These are phyloP conservation scores for Recurvomyces mirabilis DNA, from an alignment of 495 filamentous ascomycete genomes.

Conservation along the genomic window DNA sequence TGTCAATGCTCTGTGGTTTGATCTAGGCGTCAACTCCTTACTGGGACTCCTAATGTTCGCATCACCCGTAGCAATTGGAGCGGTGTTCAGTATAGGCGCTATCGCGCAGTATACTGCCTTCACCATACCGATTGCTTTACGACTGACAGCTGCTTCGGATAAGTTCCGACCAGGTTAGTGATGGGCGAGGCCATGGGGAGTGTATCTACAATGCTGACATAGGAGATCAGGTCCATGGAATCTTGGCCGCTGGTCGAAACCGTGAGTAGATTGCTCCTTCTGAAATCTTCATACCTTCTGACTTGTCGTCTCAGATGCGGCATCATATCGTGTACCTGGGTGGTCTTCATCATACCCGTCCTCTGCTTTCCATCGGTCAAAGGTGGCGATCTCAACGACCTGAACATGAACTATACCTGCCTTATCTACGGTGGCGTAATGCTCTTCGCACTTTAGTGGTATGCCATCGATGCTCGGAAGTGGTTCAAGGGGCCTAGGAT, in stretches of 20 bases:
- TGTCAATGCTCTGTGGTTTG: slow-evolving; percentile 13
- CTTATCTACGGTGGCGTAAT: slow-evolving; percentile 12
- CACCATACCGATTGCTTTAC: slow-evolving; percentile 10
- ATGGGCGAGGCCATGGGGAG: neutral
- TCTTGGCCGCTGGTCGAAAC: slow-evolving; percentile 8
- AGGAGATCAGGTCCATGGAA: slow-evolving; percentile 6
- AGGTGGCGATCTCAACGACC: slow-evolving; percentile 4
- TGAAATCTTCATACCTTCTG: too few species aligned
- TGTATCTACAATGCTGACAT: neutral
- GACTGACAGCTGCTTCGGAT: slow-evolving; percentile 8
- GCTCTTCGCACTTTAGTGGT: slow-evolving; percentile 7
- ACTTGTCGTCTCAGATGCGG: too few species aligned
- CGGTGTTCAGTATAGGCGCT: slow-evolving; percentile 12
- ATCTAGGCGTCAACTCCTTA: slow-evolving; percentile 7
- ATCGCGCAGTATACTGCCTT: slow-evolving; percentile 11
- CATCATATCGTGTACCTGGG: slow-evolving; percentile 9
- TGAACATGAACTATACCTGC: slow-evolving; percentile 14
- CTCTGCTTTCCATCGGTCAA: slow-evolving; percentile 7
- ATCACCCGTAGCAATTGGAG: slow-evolving; percentile 9
- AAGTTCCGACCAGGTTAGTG: slow-evolving; percentile 9
- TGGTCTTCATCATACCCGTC: slow-evolving; percentile 11
- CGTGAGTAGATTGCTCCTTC: too few species aligned
- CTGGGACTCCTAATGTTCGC: slow-evolving; percentile 12
- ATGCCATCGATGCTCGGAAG: slow-evolving; percentile 12
- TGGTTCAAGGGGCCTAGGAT: slow-evolving; percentile 12